Evolutionary conservation across 306 rosid species (phyloP), one percentile per base, ranked within the genome.

Genomic region (Comarum palustre): DNA sequence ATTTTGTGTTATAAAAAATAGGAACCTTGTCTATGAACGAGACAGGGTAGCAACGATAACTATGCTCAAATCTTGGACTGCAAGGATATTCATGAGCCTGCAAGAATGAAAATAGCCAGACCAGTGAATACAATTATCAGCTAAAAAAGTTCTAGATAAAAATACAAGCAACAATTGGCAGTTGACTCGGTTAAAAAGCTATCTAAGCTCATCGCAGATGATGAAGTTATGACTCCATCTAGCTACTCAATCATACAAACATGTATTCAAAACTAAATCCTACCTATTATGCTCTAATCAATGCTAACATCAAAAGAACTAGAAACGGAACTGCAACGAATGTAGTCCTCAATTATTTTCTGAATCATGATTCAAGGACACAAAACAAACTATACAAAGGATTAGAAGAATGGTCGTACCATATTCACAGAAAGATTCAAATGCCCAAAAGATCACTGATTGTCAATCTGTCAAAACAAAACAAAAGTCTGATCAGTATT

Each of bases 11-110:
- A n/a, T 10, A 72, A 58, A 11, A 11, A 2, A 3, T 52, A 46
- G 70, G 24, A 65, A 87, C 89, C 87, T 79, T 86, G 1, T 80
- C 64, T 27, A 80, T 75, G 43, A 47, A 19, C 1, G 86, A 76
- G 22, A 78, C 67, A 46, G 86, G 77, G 71, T 61, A 80, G 63
- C 93, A 88, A 14, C 62, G 74, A 48, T 84, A 82, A 38, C 16
- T 36, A 32, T 81, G 79, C 69, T 80, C 78, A 72, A 84, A 86
- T 48, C 55, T 10, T 48, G 78, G 69, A 59, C 72, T 22, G 32
- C 11, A 41, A 41, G 15, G 69, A 34, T 72, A 54, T 78, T 69
- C 61, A 59, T 59, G 48, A 69, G 80, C 82, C 89, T 84, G 73
- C 38, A 51, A 75, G 61, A 41, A 69, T 39, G 6, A 69, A 54